Evolutionary conservation across 2,329 filamentous ascomycete species (phyloP).

Genomic region (Colletotrichum abscissum): DNA sequence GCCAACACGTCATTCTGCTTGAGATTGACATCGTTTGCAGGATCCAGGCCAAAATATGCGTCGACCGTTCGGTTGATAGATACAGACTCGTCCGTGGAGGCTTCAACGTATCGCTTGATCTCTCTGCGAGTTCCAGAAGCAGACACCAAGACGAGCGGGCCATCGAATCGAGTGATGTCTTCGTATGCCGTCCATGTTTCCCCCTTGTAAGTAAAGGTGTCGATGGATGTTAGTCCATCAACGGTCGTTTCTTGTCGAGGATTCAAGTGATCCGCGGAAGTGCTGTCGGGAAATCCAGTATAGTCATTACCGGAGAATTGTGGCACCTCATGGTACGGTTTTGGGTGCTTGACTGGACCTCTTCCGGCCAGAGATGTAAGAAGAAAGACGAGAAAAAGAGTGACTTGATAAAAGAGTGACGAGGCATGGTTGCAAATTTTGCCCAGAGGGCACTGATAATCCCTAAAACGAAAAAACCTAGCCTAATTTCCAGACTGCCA

Average conservation of each 20-base stretch:
- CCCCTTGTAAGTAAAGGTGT: conserved; percentile 6
- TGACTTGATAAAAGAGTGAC: conserved; percentile 4
- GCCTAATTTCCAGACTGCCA: not conserved
- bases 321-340: not conserved
- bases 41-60: not conserved
- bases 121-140: not conserved
- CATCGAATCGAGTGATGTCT: conserved; percentile 4
- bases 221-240: not conserved
- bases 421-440: not conserved
- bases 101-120: conserved; percentile 18
- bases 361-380: not conserved
- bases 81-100: not conserved
- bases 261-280: not conserved
- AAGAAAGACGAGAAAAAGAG: not conserved
- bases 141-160: not conserved
- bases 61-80: not conserved
- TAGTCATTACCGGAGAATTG: not conserved
- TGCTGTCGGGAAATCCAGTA: not conserved
- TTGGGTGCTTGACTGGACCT: not conserved
- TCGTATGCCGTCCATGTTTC: conserved; percentile 17
- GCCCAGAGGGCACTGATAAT: not conserved
- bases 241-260: not conserved
- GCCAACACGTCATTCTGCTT: conserved; percentile 8
- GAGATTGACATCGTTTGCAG: conserved; percentile 7
- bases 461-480: not conserved